Evolutionary conservation across 805 yeast species (phyloP), one percentile per base, ranked within the genome.

Genomic region (Nakazawaea ernobii): DNA sequence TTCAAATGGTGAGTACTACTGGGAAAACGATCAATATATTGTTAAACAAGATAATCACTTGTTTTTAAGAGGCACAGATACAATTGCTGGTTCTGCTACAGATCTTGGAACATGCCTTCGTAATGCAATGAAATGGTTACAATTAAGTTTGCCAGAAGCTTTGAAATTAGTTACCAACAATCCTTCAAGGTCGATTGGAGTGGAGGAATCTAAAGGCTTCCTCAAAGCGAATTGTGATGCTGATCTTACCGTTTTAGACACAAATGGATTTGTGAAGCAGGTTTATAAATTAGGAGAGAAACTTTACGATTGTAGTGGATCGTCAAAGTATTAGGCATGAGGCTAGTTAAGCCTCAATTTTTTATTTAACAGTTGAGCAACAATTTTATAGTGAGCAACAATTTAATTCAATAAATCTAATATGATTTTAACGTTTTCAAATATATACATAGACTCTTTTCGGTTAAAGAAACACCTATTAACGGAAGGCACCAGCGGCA

Each of bases 51-150:
- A 79, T n/a, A 58, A 68, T 38, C 59, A 65, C 39, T 64, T 78
- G 51, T 67, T 66, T 45, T 66, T 79, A 52, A 66, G 77, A 57
- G 80, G 79, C 30, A 77, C 82, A 8, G 68, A 71, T 45, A 79
- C 82, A 8, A 73, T 79, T 60, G 84, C 84, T 8, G 84, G 84
- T 27, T 73, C 80, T 15, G 82, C 81, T n/a, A 75, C 82, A 8
- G 71, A 75, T 29, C 68, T 78, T 44, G 72, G 77, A 26, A 68
- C 68, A 45, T 74, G 81, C 56, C 60, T 78, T 30, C 64, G 75
- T 50, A 77, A 79, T 59, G 65, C 77, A 45, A 66, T 71, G 57
- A 51, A 61, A 39, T 79, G 84, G 84, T 65, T 76, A 4, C 62
- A 64, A 24, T 61, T 77, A 26, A 53, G 74, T 4, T 63, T 79